Evolutionary conservation across 1,284 basidiomycete species (phyloP), one percentile per base, ranked within the genome.

Genomic region (Ganoderma boninense): DNA sequence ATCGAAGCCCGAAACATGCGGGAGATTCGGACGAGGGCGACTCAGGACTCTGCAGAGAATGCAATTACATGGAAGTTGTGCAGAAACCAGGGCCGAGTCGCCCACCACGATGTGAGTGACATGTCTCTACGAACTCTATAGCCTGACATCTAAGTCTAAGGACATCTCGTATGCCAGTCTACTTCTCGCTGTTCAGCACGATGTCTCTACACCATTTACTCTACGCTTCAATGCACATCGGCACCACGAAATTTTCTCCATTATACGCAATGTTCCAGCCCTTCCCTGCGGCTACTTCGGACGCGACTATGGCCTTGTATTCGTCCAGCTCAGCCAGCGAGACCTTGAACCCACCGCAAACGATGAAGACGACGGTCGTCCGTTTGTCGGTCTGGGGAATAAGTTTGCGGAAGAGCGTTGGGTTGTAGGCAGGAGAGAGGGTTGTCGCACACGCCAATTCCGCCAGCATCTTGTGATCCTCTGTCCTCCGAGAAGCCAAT

Each of bases 341-440:
- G 40, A 91, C 82, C 76, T 93, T 94, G 78, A 90, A 90, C 2
- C 92, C 92, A 2, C 92, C 92, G 69, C 92, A 94, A 56, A 90
- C 86, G 69, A 92, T 83, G 78, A 92, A 91, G 0, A 92, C 88
- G 11, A 89, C 83, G 0, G 79, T 85, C 23, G 81, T 78, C 32
- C 75, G 78, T 11, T 59, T 67, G 43, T 69, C 74, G 5, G 73
- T 69, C 18, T 79, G 77, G 23, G 86, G 84, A 0, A 89, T 81
- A 18, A 92, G 76, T 61, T 79, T 83, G 49, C 84, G 74, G 75
- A 93, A 88, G n/a, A 94, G 78, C 0, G 80, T 78, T 1, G 81
- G 83, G 46, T 85, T 86, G 78, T 93, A 94, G 2, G 88, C 92
- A 1, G 90, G 85, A 4, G 86, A 83, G n/a, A 94, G 82, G 2